These are phyloP conservation scores for Alternaria triticina DNA, from an alignment of 2,329 filamentous ascomycete species.

Conservation along the genomic window DNA sequence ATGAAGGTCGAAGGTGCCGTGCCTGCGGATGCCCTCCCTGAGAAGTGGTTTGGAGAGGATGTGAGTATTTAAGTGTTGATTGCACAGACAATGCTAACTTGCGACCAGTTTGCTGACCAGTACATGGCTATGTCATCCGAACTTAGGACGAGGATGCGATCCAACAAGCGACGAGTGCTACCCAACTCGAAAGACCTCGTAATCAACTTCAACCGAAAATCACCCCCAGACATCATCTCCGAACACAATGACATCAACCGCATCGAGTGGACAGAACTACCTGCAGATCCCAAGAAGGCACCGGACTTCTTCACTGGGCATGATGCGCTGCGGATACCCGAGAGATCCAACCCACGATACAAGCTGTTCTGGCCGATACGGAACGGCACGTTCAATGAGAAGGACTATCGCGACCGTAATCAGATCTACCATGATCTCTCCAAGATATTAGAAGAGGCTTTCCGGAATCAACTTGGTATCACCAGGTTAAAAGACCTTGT, in stretches of 20 bases:
- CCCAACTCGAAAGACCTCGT: slow-evolving; percentile 98
- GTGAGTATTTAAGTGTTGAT: slow-evolving; percentile 47
- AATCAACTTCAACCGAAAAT: slow-evolving; percentile 88
- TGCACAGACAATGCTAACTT: slow-evolving; percentile 5
- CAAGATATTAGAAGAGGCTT: slow-evolving; percentile 82
- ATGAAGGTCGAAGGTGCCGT: slow-evolving; percentile 68
- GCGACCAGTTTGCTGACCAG: slow-evolving; percentile 58
- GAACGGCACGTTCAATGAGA: slow-evolving; percentile 87
- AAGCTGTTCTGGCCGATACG: slow-evolving; percentile 92
- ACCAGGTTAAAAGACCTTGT: slow-evolving; percentile 79
- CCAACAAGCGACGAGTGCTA: slow-evolving; percentile 91
- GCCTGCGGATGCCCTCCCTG: slow-evolving; percentile 64
- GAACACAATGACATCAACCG: slow-evolving; percentile 94
- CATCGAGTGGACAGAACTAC: slow-evolving; percentile 92
- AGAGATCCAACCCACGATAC: slow-evolving; percentile 87
- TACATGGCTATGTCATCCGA: slow-evolving; percentile 86
- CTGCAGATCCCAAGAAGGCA: slow-evolving; percentile 63
- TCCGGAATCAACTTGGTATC: slow-evolving; percentile 83
- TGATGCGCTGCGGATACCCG: slow-evolving; percentile 83
- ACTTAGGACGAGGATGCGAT: slow-evolving; percentile 86
- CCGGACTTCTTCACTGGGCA: slow-evolving; percentile 81
- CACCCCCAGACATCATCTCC: slow-evolving; percentile 82
- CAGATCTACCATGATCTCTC: slow-evolving; percentile 87
- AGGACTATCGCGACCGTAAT: slow-evolving; percentile 80
- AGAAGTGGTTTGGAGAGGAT: slow-evolving; percentile 89